phyloP scores from a whole-genome alignment of 345 rosid species.

The Melaleuca quinquenervia region DNA sequence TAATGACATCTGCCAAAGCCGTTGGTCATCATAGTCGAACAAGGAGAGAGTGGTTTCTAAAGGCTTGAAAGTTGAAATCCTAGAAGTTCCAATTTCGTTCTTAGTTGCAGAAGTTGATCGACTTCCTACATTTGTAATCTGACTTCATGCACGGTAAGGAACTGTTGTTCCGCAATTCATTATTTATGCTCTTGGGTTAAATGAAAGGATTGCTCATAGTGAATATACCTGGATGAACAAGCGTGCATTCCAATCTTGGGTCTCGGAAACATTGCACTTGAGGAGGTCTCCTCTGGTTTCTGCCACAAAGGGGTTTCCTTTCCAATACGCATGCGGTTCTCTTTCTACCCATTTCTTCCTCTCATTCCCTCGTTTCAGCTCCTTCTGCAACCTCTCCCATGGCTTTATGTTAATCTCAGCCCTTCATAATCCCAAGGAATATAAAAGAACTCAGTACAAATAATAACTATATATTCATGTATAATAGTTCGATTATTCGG shows the following conservation, averaged over 20 bases:
- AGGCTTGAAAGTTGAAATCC: background rate
- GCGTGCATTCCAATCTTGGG: slow-evolving; percentile 78
- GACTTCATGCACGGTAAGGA: background rate
- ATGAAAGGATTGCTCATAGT: background rate
- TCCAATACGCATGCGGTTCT: slow-evolving; percentile 80
- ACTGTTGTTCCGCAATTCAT: background rate
- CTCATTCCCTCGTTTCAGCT: slow-evolving; percentile 36
- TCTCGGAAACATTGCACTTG: slow-evolving; percentile 43
- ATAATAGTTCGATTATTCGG: background rate
- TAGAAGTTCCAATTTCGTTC: background rate
- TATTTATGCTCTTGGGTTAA: background rate
- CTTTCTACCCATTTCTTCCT: slow-evolving; percentile 45
- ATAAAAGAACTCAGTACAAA: background rate
- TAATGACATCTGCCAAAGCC: background rate
- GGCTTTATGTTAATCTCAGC: slow-evolving; percentile 69
- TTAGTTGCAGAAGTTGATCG: background rate
- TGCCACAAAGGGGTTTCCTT: slow-evolving; percentile 62
- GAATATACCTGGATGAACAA: slow-evolving; percentile 43
- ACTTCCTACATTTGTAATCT: background rate
- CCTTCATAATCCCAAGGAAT: slow-evolving; percentile 16
- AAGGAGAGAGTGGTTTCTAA: background rate
- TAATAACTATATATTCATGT: background rate
- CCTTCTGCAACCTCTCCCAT: slow-evolving; percentile 42
- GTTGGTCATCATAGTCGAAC: background rate
- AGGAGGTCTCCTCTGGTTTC: slow-evolving; percentile 48